Base-by-base conservation (phyloP, 176 grass and related monocot genomes). In the Ampelocalamus luodianensis region DNA sequence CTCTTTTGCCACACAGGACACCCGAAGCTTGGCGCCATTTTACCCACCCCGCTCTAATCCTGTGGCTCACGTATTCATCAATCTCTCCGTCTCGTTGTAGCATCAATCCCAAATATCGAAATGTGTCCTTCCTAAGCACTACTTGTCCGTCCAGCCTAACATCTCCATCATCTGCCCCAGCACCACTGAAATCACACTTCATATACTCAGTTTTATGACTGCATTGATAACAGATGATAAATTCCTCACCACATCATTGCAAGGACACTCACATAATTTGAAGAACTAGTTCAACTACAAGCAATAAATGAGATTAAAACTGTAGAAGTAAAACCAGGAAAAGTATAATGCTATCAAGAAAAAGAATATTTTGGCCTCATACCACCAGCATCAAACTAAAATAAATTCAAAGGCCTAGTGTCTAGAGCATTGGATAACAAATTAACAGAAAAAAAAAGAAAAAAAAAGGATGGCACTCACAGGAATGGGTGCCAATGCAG, bases 391-490 rank as follows among this genome's bases (percentile, higher is more conserved):
- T 17, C 24, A 39, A 54, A 82, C 62, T 37, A 42, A 72, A 74
- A 24, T 37, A 46, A 23, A 78, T 16, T 29, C 27, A 13, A 5
- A 48, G 27, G 55, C 53, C 18, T 46, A 11, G 23, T 34, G 12
- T 60, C 60, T 37, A 74, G 46, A 68, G 62, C 79, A 79, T 23
- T 42, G 4, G 64, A 77, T 58, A 43, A 83, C 6, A 53, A 29
- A 62, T 27, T 27, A 70, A 72, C 16, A 76, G 29, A 8, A 56
- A 32, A 12, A 48, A 8, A 4, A 0, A 16, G 63, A 60, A 75
- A 45, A 72, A 60, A 75, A 55, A 85, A 74, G 10, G 29, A 36
- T 51, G 10, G 16, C 11, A 48, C 40, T 38, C 18, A 27, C 29
- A 70, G 40, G 29, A 68, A 51, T 15, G 40, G 5, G 18, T 42